Evolutionary conservation across 257 asterid genomes (phyloP), one percentile per base, ranked within the genome.

Genomic region (Oldenlandia corymbosa): DNA sequence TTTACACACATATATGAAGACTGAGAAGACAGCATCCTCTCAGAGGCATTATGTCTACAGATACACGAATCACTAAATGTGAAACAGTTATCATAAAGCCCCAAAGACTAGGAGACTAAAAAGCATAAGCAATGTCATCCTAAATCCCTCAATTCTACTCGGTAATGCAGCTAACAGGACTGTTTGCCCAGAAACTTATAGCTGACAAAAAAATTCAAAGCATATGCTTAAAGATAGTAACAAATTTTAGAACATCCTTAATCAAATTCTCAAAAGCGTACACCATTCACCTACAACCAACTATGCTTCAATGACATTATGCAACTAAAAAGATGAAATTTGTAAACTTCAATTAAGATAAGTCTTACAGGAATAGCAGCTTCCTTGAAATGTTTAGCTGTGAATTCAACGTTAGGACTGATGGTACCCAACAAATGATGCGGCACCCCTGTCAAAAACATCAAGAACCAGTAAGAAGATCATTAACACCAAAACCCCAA

Each of bases 361-460:
- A 46, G 60, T 41, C 94, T 79, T 71, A 92, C 97, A 20, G 81
- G 81, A 62, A 84, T 70, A 49, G 92, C 94, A 53, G 79, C 78
- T 72, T 90, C 96, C 50, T 95, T 81, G n/a, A 93, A 93, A 67
- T 81, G 83, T 76, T 84, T 90, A 36, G 94, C 94, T 3, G 94
- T 93, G 75, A 87, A 93, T 72, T 85, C 96, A 20, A 75, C 79
- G 70, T 63, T 74, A 36, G 96, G 87, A 73, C 81, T 79, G 57
- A 85, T 56, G 12, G 86, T 90, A 37, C 99, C 99, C 78, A 93
- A 73, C 62, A 93, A 75, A 77, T 93, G 94, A 80, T 90, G 99
- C 1, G 85, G 88, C 69, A 90, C 86, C 46, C 97, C 99, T 93
- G 74, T 53, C 56, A 58, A 73, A n/a, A 54, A 53, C 34, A 61